Evolutionary conservation across 1,139 yeast genomes (phyloP).

Genomic region (Starmera stellimalicola): DNA sequence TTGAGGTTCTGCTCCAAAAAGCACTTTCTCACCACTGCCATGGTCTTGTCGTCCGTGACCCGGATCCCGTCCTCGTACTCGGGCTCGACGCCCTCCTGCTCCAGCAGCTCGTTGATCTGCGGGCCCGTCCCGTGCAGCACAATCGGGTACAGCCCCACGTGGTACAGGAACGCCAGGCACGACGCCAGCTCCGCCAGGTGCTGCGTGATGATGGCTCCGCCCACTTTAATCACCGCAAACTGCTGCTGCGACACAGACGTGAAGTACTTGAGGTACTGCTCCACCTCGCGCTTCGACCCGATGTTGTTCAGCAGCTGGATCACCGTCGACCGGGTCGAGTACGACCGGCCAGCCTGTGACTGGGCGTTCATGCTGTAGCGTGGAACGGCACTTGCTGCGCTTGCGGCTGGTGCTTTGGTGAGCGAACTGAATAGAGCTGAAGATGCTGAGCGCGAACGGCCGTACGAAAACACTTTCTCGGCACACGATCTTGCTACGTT

Average conservation of each 20-base stretch:
- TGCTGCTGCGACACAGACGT: conserved; percentile 94
- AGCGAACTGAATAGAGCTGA: background rate
- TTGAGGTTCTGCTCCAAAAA: conserved; percentile 91
- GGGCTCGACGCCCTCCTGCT: conserved; percentile 92
- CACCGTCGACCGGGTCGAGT: conserved; percentile 77
- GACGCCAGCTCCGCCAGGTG: conserved; percentile 90
- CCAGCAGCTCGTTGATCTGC: conserved; percentile 88
- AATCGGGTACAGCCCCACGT: conserved; percentile 94
- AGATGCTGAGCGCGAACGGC: too few relatives aligned
- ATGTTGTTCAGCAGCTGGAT: conserved; percentile 90
- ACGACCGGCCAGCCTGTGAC: conserved; percentile 11
- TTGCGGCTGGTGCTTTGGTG: conserved; percentile 3
- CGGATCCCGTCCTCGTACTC: conserved; percentile 94
- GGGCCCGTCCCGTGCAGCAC: conserved; percentile 99
- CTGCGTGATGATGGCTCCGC: conserved; percentile 97
- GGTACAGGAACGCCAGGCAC: conserved; percentile 90
- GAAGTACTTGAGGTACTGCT: conserved; percentile 91
- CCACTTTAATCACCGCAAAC: conserved; percentile 96
- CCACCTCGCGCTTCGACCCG: conserved; percentile 96
- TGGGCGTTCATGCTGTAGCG: conserved; percentile 2
- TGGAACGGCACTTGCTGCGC: conserved; percentile 5
- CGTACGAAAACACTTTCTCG: too few relatives aligned
- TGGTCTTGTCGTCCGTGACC: conserved; percentile 88
- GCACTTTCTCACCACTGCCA: conserved; percentile 93
- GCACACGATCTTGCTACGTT: too few relatives aligned